Conservation (phyloP, 1,139 yeast genomes). For the Blastobotrys capitulatus region DNA sequence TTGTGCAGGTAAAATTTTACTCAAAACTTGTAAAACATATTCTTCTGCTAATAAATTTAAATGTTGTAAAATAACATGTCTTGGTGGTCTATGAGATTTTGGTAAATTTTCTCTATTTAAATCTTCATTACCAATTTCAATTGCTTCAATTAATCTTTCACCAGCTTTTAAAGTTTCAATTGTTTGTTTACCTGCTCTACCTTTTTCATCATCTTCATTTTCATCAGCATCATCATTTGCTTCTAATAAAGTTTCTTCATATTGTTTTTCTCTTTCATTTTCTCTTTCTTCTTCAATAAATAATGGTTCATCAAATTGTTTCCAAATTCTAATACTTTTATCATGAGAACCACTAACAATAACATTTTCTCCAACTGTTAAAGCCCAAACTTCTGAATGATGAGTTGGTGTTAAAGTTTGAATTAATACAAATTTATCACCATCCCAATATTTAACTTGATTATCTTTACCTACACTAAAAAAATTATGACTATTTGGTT, state of each 20-base stretch:
- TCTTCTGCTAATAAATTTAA: conserved; percentile 66
- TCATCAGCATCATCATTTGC: conserved; percentile 49
- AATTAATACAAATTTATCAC: conserved; percentile 90
- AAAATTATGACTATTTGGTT: conserved; percentile 81
- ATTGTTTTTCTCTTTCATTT: conserved; percentile 86
- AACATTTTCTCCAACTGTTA: conserved; percentile 73
- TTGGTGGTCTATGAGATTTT: conserved; percentile 56
- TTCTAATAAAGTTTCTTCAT: conserved; percentile 68
- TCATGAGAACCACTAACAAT: conserved; percentile 91
- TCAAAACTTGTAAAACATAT: conserved; percentile 67
- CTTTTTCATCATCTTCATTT: conserved; percentile 45
- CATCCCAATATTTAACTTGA: conserved; percentile 93
- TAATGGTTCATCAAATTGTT: conserved; percentile 86
- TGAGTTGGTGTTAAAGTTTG: conserved; percentile 83
- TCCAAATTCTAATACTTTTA: conserved; percentile 87
- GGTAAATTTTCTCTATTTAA: conserved; percentile 43
- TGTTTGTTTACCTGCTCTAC: conserved; percentile 74
- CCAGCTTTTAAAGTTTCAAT: conserved; percentile 92
- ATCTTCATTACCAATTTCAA: conserved; percentile 76
- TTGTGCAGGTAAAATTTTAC: conserved; percentile 73
- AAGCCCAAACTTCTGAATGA: conserved; percentile 90
- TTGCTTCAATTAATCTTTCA: conserved; percentile 86
- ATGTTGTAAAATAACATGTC: conserved; percentile 67
- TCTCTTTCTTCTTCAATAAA: conserved; percentile 95
- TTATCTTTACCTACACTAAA: conserved; percentile 91